A percentile compares a stretch with the other conserved stretches of the same genome.
phyloP scores from a whole-genome alignment of 2,329 filamentous ascomycete genomes.

The Bipolaris bicolor region DNA sequence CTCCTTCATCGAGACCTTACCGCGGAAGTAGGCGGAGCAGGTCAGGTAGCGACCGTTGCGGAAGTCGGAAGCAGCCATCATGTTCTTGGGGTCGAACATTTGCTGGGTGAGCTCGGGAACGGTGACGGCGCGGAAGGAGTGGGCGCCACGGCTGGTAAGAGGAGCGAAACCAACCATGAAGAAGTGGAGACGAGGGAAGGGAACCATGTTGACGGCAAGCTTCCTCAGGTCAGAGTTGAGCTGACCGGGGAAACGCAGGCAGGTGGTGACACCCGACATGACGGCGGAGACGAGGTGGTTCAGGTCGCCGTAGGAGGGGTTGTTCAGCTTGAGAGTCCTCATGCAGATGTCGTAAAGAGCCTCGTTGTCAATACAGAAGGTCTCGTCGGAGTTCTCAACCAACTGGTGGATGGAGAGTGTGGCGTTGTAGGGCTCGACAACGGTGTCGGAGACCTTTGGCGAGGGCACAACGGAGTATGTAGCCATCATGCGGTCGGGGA shows the following conservation, averaged over 20 bases:
- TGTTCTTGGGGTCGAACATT: slow-evolving; percentile 99
- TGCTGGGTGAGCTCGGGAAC: slow-evolving; percentile 99
- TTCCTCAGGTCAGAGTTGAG: slow-evolving; percentile 99
- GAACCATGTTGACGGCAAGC: slow-evolving; percentile 99
- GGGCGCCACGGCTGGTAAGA: slow-evolving; percentile 87
- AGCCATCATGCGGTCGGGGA: slow-evolving; percentile 99
- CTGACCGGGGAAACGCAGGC: slow-evolving; percentile 98
- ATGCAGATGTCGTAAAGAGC: slow-evolving; percentile 99
- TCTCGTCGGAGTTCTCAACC: slow-evolving; percentile 99
- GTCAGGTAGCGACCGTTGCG: slow-evolving; percentile 99
- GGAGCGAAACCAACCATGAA: slow-evolving; percentile 99
- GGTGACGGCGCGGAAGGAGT: slow-evolving; percentile 96
- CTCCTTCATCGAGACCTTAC: slow-evolving; percentile 99
- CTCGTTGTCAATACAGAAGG: slow-evolving; percentile 99
- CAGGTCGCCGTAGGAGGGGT: slow-evolving; percentile 98
- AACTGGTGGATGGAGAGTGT: slow-evolving; percentile 98
- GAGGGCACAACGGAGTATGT: slow-evolving; percentile 99
- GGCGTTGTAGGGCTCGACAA: slow-evolving; percentile 99
- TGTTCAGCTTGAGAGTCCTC: slow-evolving; percentile 97
- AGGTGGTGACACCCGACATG: slow-evolving; percentile 99
- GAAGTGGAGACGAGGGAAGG: slow-evolving; percentile 99
- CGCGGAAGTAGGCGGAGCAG: slow-evolving; percentile 99
- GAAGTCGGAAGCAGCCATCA: slow-evolving; percentile 99
- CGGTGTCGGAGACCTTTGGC: slow-evolving; percentile 99
- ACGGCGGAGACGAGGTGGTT: slow-evolving; percentile 99